Evolutionary conservation across 805 yeast species (phyloP).

Genomic region (Diddensiella transvaalensis): DNA sequence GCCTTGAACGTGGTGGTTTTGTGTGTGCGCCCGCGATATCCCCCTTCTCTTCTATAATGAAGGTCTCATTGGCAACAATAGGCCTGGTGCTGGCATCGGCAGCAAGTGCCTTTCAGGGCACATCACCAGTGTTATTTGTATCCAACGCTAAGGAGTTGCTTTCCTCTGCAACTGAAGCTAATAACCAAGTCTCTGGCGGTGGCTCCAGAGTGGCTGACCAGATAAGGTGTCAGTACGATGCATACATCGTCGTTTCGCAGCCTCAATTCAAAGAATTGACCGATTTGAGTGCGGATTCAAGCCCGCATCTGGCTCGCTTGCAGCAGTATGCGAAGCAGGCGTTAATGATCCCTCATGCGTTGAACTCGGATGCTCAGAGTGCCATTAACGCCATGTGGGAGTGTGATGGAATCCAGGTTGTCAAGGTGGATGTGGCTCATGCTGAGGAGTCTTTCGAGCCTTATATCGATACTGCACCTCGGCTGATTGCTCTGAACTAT

Average conservation of each 20-base stretch:
- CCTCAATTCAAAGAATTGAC: constrained; percentile 32
- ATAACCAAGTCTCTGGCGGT: background rate
- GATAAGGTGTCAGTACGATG: constrained; percentile 48
- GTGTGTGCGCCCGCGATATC: too few relatives aligned
- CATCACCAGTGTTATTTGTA: background rate
- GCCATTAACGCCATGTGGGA: background rate
- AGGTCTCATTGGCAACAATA: too few relatives aligned
- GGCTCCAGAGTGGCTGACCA: background rate
- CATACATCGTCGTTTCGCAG: constrained; percentile 52
- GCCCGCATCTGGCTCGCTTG: background rate
- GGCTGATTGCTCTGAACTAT: constrained; percentile 60
- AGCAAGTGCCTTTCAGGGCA: background rate
- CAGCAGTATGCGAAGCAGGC: background rate
- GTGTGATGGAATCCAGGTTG: constrained; percentile 26
- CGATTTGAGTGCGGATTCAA: background rate
- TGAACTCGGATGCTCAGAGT: background rate
- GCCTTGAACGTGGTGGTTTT: too few relatives aligned
- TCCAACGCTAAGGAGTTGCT: background rate
- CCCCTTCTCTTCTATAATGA: too few relatives aligned
- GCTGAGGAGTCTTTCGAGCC: constrained; percentile 42
- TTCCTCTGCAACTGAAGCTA: background rate
- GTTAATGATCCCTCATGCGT: background rate
- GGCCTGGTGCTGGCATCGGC: background rate
- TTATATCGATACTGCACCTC: constrained; percentile 59
- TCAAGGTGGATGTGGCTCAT: constrained; percentile 39